Percentiles rank a stretch among this genome's conserved stretches.
Evolutionary conservation across 148 eudicot genomes (phyloP).

Genomic region (Persicaria tinctoria): DNA sequence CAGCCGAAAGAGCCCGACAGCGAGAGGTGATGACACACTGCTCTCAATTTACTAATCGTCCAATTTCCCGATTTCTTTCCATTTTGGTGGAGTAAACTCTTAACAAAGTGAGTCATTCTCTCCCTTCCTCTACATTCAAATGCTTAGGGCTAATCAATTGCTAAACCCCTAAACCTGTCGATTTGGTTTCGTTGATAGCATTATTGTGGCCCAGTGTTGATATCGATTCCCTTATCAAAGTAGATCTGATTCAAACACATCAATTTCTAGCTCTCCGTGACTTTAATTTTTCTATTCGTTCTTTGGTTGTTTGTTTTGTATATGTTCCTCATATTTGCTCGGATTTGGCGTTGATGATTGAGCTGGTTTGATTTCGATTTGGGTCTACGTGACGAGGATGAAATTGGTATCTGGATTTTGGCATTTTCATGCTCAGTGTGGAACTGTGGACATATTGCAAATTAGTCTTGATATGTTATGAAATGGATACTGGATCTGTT

Average conservation of each 20-base stretch:
- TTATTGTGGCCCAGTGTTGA: not conserved
- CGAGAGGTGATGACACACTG: too few species aligned
- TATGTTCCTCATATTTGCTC: not conserved
- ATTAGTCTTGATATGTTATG: not conserved
- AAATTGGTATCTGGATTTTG: not conserved
- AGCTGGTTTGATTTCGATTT: not conserved
- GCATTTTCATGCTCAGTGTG: not conserved
- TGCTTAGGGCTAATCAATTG: not conserved
- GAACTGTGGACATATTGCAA: not conserved
- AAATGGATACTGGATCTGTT: not conserved
- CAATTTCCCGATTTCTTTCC: not conserved
- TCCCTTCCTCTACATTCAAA: not conserved
- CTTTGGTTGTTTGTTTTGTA: not conserved
- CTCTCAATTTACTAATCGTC: not conserved
- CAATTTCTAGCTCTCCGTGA: not conserved
- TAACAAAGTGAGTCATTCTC: not conserved
- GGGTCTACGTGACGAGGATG: not conserved
- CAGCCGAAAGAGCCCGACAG: too few species aligned
- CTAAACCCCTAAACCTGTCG: not conserved
- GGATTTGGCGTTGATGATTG: not conserved
- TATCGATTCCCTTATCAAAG: not conserved
- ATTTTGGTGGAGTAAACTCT: not conserved
- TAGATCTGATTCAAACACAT: not conserved
- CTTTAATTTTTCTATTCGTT: not conserved
- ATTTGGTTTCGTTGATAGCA: not conserved